A percentile compares a stretch with the other conserved stretches of the same genome.
phyloP scores from a whole-genome alignment of 2,329 filamentous ascomycete species.

The Pezicula neosporulosa region DNA sequence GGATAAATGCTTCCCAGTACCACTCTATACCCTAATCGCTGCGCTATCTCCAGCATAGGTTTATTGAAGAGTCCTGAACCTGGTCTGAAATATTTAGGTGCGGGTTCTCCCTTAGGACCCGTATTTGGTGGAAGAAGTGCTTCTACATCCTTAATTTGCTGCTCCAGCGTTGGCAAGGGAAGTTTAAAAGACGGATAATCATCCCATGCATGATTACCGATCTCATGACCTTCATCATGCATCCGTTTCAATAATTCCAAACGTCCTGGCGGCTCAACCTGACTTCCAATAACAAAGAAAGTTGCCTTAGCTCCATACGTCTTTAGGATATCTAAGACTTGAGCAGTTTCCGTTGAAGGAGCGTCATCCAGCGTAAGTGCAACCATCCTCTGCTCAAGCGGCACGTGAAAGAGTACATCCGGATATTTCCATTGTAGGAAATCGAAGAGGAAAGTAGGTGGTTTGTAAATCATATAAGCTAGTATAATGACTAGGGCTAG shows the following conservation, averaged over 20 bases:
- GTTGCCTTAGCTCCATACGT: conserved; percentile 69
- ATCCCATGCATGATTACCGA: conserved; percentile 87
- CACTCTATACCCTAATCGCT: conserved; percentile 62
- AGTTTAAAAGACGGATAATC: conserved; percentile 73
- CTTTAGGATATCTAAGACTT: conserved; percentile 67
- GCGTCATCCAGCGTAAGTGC: conserved; percentile 87
- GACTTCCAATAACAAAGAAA: conserved; percentile 84
- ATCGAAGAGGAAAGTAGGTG: conserved; percentile 66
- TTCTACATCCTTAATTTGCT: conserved; percentile 65
- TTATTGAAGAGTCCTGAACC: conserved; percentile 80
- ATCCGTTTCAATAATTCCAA: conserved; percentile 54
- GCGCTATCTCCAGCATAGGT: conserved; percentile 61
- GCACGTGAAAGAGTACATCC: conserved; percentile 73
- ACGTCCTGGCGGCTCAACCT: conserved; percentile 50
- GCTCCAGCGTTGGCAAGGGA: conserved; percentile 51
- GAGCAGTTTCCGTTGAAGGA: conserved; percentile 67
- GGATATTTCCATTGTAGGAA: conserved; percentile 72
- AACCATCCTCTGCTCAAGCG: conserved; percentile 60
- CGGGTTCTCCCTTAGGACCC: conserved; percentile 13
- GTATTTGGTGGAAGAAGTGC: conserved; percentile 48
- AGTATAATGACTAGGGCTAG: conserved; percentile 28
- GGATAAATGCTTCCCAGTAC: conserved; percentile 86
- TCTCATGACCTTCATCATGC: conserved; percentile 62
- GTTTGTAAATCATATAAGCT: conserved; percentile 77
- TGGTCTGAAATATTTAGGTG: conserved; percentile 70